Percentiles rank a stretch among this genome's conserved stretches.
Conservation (phyloP, 2,329 filamentous ascomycete species). For the Phoma sp. region DNA sequence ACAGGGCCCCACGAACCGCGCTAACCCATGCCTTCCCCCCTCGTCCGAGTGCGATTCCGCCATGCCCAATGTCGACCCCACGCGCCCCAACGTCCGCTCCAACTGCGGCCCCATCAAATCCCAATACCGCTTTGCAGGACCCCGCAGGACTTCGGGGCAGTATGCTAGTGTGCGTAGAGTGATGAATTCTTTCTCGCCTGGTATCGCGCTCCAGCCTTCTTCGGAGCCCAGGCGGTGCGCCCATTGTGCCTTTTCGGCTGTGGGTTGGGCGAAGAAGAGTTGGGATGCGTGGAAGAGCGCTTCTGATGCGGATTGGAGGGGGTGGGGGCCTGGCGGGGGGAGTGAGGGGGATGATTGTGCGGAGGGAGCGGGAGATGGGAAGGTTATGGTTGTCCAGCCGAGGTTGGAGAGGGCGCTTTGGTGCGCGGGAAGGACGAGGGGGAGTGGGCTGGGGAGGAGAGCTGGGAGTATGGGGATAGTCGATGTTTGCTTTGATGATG, state of each 20-base stretch:
- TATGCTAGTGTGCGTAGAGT: constrained; percentile 41
- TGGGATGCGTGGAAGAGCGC: constrained; percentile 39
- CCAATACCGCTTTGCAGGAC: constrained; percentile 42
- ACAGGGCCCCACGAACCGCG: constrained; percentile 37
- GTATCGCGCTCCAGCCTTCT: constrained; percentile 46
- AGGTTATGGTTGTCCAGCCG: constrained; percentile 47
- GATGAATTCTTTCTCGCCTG: constrained; percentile 49
- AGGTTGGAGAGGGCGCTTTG: constrained; percentile 37
- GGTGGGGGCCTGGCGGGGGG: constrained; percentile 24
- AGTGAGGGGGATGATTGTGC: background rate
- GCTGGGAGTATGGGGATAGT: constrained; percentile 25
- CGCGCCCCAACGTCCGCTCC: constrained; percentile 28
- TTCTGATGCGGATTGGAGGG: constrained; percentile 38
- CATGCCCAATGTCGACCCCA: constrained; percentile 31
- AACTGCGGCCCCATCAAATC: constrained; percentile 38
- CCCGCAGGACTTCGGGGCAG: constrained; percentile 40
- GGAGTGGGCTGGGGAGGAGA: constrained; percentile 32
- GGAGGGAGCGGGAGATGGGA: constrained; percentile 21
- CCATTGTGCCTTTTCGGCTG: constrained; percentile 36
- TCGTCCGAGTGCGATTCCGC: constrained; percentile 4
- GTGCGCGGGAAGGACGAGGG: constrained; percentile 42
- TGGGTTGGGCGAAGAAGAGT: constrained; percentile 39
- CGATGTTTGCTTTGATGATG: background rate
- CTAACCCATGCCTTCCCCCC: constrained; percentile 12
- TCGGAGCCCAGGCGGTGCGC: constrained; percentile 42